Evolutionary conservation across 192 early-diverging fungal genomes (phyloP), one percentile per base, ranked within the genome.

Genomic region (Coemansia aciculifera): DNA sequence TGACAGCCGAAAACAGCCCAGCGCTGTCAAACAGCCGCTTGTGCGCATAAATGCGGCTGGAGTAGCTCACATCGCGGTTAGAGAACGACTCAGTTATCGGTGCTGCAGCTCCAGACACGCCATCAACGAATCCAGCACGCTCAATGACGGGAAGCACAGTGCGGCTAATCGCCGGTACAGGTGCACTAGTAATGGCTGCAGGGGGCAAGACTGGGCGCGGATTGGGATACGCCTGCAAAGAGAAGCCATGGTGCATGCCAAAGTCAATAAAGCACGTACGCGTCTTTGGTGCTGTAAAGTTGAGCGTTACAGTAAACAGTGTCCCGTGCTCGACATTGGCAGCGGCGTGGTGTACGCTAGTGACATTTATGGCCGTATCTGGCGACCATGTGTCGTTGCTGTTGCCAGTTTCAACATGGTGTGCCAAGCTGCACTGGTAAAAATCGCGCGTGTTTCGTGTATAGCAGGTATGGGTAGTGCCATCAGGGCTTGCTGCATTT

Each of bases 261-360:
- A 82, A 68, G 51, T 82, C 79, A 66, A 82, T 74, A 65, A 74
- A 82, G 66, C 79, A 82, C 8, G 79, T 82, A 37, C 79, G 79
- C 11, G 79, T 74, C 46, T 82, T 75, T 7, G 75, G 79, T 0
- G 79, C 79, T 0, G 68, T 62, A 34, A 82, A 77, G 42, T 68
- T 65, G 0, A 82, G 36, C 15, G 71, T 38, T 9, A 74, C 74
- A 8, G 66, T 74, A 39, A 82, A 82, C 65, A 67, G 59, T 11
- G 75, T 74, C 6, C 79, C 72, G 11, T 63, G 64, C 10, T 63
- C 36, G 17, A 46, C 59, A 42, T 59, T 23, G 2, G 68, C 52
- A 5, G 62, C 2, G 27, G 66, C 29, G 21, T 73, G 79, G 27
- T 21, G 8, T 29, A 77, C 67, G 62, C 65, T 66, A 31, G 72